These are phyloP conservation scores for Myxozyma monticola DNA, from an alignment of 805 yeast species.

Conservation along the genomic window DNA sequence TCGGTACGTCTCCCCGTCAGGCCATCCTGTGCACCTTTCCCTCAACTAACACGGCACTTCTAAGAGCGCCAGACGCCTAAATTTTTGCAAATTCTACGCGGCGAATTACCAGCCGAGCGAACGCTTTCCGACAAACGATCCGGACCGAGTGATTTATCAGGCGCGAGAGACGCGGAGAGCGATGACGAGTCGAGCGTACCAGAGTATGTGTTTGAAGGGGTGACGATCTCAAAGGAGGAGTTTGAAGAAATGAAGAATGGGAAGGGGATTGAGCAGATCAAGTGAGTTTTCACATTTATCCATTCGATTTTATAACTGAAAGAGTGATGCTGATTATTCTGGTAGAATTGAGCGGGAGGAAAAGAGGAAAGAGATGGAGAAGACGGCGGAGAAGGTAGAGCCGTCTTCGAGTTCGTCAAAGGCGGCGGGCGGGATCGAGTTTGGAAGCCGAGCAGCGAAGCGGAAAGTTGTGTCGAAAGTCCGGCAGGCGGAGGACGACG, in stretches of 20 bases:
- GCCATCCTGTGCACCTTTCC: neutral
- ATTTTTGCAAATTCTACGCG: slow-evolving; percentile 20
- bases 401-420: slow-evolving; percentile 1
- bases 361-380: neutral
- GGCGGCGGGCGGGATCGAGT: slow-evolving; percentile 7
- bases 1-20: neutral
- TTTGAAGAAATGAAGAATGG: slow-evolving; percentile 21
- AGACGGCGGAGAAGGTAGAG: neutral
- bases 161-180: neutral
- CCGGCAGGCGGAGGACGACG: no score
- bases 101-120: slow-evolving; percentile 20
- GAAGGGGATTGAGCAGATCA: slow-evolving; percentile 10
- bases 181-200: slow-evolving; percentile 18
- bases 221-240: slow-evolving; percentile 20
- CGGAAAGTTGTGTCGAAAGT: slow-evolving; percentile 12
- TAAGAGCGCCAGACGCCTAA: slow-evolving; percentile 20
- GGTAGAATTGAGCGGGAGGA: neutral
- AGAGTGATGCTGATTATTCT: neutral
- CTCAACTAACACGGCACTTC: neutral
- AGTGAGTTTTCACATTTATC: slow-evolving; percentile 6
- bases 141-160: neutral
- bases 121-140: slow-evolving; percentile 11
- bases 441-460: slow-evolving; percentile 15
- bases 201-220: slow-evolving; percentile 23
- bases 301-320: neutral